Conservation (phyloP, 495 filamentous ascomycete genomes). For the Parathielavia hyrcaniae region DNA sequence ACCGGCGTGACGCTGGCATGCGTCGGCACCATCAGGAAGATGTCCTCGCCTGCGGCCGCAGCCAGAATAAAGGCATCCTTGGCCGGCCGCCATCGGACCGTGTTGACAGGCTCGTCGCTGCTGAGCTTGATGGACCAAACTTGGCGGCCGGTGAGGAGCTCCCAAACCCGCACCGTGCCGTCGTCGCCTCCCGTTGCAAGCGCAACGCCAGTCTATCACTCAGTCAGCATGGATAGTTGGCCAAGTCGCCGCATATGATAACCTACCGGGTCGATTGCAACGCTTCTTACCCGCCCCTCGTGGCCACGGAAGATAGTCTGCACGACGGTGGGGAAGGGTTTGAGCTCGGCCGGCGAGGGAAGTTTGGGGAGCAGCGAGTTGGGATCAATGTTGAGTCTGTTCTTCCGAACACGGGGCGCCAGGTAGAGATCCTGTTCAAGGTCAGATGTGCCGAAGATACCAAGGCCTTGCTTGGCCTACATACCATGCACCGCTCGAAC, state of each 20-base stretch:
- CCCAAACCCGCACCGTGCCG: slow-evolving; percentile 87
- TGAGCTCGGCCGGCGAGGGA: slow-evolving; percentile 85
- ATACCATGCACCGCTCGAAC: slow-evolving; percentile 77
- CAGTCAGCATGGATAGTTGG: not conserved
- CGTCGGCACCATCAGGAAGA: slow-evolving; percentile 72
- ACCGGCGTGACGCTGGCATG: slow-evolving; percentile 30
- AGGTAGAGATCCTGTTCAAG: slow-evolving; percentile 69
- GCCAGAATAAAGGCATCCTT: slow-evolving; percentile 75
- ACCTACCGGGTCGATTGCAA: slow-evolving; percentile 51
- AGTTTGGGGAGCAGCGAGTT: slow-evolving; percentile 89
- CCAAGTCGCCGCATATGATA: not conserved
- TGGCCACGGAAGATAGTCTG: slow-evolving; percentile 82
- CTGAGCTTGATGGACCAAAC: slow-evolving; percentile 76
- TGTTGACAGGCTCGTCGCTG: slow-evolving; percentile 75
- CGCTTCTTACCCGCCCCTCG: slow-evolving; percentile 76
- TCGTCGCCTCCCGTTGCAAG: slow-evolving; percentile 87
- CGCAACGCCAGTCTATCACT: slow-evolving; percentile 24
- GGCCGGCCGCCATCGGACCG: slow-evolving; percentile 82
- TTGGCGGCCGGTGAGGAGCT: slow-evolving; percentile 78
- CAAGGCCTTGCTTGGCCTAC: not conserved
- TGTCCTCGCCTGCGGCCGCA: slow-evolving; percentile 73
- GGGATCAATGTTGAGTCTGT: slow-evolving; percentile 93
- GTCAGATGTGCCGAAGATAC: not conserved
- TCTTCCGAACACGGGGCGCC: slow-evolving; percentile 83
- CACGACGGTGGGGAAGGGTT: slow-evolving; percentile 85